These are phyloP conservation scores for Carex cristatella DNA, from an alignment of 176 grass and related monocot species.

Conservation along the genomic window DNA sequence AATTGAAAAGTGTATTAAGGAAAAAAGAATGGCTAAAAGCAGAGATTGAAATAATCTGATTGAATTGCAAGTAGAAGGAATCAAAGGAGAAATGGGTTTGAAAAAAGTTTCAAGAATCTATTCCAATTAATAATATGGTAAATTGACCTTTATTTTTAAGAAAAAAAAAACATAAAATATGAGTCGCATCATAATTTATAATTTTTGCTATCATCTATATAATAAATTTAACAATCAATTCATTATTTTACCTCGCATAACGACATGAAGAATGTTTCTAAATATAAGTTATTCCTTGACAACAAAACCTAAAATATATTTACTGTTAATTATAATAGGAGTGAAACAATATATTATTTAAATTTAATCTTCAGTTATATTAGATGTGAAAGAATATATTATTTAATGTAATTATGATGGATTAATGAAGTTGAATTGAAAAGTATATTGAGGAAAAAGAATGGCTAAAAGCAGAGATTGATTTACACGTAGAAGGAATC, in stretches of 20 bases:
- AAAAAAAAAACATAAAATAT: neutral
- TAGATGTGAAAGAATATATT: too few species aligned
- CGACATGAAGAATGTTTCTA: neutral
- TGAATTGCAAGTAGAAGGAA: neutral
- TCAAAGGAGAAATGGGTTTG: neutral
- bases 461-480: too few species aligned
- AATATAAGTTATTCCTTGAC: neutral
- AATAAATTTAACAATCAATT: neutral
- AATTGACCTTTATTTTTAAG: neutral
- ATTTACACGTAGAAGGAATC: too few species aligned
- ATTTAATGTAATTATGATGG: too few species aligned
- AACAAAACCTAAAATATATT: neutral
- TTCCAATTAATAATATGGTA: neutral
- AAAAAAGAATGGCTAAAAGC: neutral
- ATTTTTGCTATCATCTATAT: neutral
- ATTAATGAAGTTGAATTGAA: too few species aligned
- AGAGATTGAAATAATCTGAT: neutral
- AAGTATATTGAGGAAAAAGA: too few species aligned
- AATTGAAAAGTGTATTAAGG: neutral
- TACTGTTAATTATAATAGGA: too few species aligned
- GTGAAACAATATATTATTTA: too few species aligned
- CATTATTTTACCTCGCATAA: neutral
- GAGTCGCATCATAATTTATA: neutral
- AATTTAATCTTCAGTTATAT: too few species aligned
- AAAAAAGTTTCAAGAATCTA: neutral